Percentiles rank a stretch among this genome's conserved stretches.
phyloP scores from a whole-genome alignment of 306 rosid species.

The Fragaria ananassa region DNA sequence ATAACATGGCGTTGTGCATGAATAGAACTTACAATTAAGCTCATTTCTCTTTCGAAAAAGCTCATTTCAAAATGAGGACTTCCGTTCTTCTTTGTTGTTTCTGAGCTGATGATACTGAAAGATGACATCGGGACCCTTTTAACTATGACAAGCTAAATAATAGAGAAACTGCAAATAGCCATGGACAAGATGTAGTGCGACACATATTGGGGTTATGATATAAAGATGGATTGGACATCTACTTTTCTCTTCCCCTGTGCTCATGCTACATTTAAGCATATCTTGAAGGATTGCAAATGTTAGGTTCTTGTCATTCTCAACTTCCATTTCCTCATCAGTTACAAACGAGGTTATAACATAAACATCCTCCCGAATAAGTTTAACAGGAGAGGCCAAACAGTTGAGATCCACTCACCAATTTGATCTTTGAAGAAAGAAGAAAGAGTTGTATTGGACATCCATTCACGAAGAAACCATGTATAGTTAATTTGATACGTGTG shows the following conservation, averaged over 20 bases:
- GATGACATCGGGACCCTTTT: neutral
- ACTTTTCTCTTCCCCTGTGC: neutral
- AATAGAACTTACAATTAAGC: neutral
- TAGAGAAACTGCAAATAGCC: neutral
- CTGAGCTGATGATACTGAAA: neutral
- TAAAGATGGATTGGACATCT: neutral
- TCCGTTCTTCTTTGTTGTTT: neutral
- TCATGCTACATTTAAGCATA: neutral
- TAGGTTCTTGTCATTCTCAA: slow-evolving; percentile 47
- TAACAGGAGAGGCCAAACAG: neutral
- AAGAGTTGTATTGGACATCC: neutral
- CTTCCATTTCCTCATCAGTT: neutral
- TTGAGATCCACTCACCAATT: neutral
- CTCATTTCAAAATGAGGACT: neutral
- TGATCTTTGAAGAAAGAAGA: neutral
- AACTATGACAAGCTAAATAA: neutral
- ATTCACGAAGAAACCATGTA: neutral
- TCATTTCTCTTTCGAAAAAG: neutral
- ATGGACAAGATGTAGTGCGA: neutral
- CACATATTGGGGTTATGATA: neutral
- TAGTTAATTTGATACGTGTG: neutral
- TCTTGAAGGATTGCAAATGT: slow-evolving; percentile 19
- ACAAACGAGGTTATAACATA: neutral
- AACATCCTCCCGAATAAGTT: neutral
- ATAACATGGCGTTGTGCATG: neutral